Evolutionary conservation across 2,329 filamentous ascomycete genomes (phyloP).

Genomic region (Aspergillus melleus): DNA sequence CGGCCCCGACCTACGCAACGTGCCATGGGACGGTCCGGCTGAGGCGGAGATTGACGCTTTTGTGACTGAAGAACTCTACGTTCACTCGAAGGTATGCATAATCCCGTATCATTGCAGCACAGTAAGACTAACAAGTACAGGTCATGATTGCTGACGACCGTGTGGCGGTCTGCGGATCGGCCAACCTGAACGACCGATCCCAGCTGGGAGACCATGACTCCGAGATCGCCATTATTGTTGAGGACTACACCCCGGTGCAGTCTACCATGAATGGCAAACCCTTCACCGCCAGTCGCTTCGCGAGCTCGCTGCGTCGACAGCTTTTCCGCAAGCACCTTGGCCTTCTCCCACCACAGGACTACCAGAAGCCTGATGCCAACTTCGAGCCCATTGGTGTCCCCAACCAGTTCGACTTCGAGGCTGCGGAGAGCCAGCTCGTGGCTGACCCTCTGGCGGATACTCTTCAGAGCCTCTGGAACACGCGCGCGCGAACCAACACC

Average conservation of each 20-base stretch:
- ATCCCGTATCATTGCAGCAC: neutral
- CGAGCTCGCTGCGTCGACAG: constrained; percentile 74
- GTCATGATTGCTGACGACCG: constrained; percentile 81
- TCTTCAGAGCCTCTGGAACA: constrained; percentile 59
- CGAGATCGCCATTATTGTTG: constrained; percentile 85
- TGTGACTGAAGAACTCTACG: constrained; percentile 63
- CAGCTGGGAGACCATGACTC: constrained; percentile 88
- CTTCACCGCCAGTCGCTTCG: constrained; percentile 78
- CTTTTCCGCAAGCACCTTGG: constrained; percentile 92
- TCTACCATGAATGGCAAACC: constrained; percentile 77
- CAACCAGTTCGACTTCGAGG: constrained; percentile 57
- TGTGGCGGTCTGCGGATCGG: constrained; percentile 79
- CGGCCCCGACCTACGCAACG: constrained; percentile 67
- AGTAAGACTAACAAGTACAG: constrained; percentile 29
- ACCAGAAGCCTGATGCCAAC: constrained; percentile 60
- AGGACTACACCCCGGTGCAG: constrained; percentile 71
- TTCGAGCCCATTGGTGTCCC: constrained; percentile 58
- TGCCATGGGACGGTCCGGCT: constrained; percentile 58
- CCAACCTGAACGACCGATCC: constrained; percentile 88
- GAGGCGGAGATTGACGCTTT: constrained; percentile 62
- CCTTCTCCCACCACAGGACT: constrained; percentile 70
- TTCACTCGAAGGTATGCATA: constrained; percentile 53
- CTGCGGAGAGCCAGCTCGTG: constrained; percentile 51
- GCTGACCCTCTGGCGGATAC: constrained; percentile 59
- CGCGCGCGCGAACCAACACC: constrained; percentile 59